Evolutionary conservation across 2,329 filamentous ascomycete genomes (phyloP).

Genomic region (Septoria linicola): DNA sequence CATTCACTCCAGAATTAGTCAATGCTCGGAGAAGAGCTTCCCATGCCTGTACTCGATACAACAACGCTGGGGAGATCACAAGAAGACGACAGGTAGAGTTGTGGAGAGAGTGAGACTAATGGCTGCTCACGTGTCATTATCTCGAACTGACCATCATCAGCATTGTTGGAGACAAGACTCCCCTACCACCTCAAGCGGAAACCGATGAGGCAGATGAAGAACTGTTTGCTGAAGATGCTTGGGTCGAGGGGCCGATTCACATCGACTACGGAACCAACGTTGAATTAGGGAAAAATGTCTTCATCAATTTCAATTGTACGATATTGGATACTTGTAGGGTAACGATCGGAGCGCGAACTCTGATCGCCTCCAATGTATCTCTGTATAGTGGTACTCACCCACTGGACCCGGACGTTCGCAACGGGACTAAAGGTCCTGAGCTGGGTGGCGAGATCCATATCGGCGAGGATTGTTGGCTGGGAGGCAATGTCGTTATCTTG

Average conservation of each 20-base stretch:
- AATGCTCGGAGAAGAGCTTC: constrained; percentile 63
- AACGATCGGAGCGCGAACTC: constrained; percentile 70
- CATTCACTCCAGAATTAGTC: constrained; percentile 68
- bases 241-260: constrained; percentile 67
- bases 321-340: constrained; percentile 77
- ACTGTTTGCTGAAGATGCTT: constrained; percentile 64
- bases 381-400: constrained; percentile 77
- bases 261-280: constrained; percentile 80
- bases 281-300: constrained; percentile 67
- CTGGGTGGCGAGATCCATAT: constrained; percentile 69
- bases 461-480: constrained; percentile 79
- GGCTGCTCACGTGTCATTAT: neutral
- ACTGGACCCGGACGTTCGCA: constrained; percentile 69
- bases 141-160: constrained; percentile 43
- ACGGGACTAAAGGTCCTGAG: constrained; percentile 75
- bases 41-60: constrained; percentile 62
- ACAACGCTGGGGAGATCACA: constrained; percentile 57
- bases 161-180: constrained; percentile 60
- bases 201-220: constrained; percentile 64
- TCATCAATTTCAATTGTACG: constrained; percentile 71
- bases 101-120: constrained; percentile 59
- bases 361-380: constrained; percentile 75
- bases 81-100: constrained; percentile 64
- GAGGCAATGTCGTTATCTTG: constrained; percentile 67
- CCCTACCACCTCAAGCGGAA: constrained; percentile 60